Percentiles rank a stretch among this genome's conserved stretches.
These are phyloP conservation scores for Debaryomyces psychrophilus DNA, from an alignment of 1,139 yeast species.

Conservation along the genomic window DNA sequence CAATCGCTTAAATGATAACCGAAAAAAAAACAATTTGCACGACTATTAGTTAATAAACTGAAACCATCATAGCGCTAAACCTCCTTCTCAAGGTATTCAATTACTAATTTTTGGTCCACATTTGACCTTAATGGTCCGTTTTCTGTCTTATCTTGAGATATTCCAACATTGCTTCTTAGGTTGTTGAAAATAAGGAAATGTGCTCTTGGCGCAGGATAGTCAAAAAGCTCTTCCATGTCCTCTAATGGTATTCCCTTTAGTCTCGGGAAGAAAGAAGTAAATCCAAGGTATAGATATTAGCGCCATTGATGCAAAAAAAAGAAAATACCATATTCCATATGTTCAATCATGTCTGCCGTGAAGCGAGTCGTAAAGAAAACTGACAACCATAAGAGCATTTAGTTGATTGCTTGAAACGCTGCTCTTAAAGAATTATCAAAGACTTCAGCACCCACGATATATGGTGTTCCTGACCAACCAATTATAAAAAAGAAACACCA, in stretches of 20 bases:
- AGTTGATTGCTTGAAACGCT: constrained; percentile 46
- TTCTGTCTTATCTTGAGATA: background rate
- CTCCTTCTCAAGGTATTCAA: background rate
- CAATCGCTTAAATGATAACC: no score
- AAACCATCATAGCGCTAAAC: no score
- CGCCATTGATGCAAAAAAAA: constrained; percentile 45
- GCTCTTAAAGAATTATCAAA: constrained; percentile 46
- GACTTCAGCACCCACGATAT: constrained; percentile 51
- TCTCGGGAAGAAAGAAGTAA: constrained; percentile 46
- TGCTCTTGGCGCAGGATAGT: constrained; percentile 36
- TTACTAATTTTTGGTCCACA: background rate
- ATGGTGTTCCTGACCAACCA: constrained; percentile 53
- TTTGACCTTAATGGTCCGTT: background rate
- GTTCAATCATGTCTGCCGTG: constrained; percentile 44
- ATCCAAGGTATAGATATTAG: constrained; percentile 35
- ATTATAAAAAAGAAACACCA: constrained; percentile 49
- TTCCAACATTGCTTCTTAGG: background rate
- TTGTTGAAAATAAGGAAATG: background rate
- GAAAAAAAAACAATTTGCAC: no score
- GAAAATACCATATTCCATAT: constrained; percentile 46
- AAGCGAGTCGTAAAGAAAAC: constrained; percentile 51
- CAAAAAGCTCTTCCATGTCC: constrained; percentile 45
- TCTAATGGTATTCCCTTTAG: constrained; percentile 48
- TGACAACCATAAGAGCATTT: constrained; percentile 52
- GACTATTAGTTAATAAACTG: no score